A percentile compares a stretch with the other conserved stretches of the same genome.
Conservation (phyloP, 2,329 filamentous ascomycete species). For the Pseudomassariella vexata region DNA sequence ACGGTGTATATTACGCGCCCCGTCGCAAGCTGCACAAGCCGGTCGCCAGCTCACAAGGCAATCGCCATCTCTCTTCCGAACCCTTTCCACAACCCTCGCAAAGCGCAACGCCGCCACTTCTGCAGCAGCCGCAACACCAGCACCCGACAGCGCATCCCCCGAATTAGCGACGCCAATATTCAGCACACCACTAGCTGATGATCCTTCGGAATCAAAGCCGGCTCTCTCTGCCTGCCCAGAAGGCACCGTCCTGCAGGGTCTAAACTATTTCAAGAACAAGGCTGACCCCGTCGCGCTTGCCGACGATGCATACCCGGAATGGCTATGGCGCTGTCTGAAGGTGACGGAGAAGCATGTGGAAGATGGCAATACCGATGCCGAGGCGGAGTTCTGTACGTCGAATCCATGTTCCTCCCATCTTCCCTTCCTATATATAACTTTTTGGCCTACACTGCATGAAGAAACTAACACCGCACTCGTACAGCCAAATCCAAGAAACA, state of each 20-base stretch:
- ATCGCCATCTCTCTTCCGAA: conserved; percentile 3
- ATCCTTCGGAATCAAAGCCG: conserved; percentile 11
- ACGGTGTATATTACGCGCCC: conserved; percentile 44
- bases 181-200: conserved; percentile 20
- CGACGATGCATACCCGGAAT: conserved; percentile 72
- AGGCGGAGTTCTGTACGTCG: conserved; percentile 74
- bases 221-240: conserved; percentile 50
- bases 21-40: conserved; percentile 23
- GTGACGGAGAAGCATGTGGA: conserved; percentile 48
- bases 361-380: conserved; percentile 47
- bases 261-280: conserved; percentile 73
- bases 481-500: conserved; percentile 81
- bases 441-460: not conserved
- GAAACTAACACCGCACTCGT: not conserved
- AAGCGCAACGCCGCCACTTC: conserved; percentile 8
- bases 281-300: conserved; percentile 67
- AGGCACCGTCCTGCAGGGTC: conserved; percentile 64
- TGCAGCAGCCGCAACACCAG: conserved; percentile 13
- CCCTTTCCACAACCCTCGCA: conserved; percentile 9
- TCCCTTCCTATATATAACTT: not conserved
- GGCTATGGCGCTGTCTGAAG: conserved; percentile 72
- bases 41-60: not conserved
- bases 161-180: conserved; percentile 12
- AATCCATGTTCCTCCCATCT: not conserved
- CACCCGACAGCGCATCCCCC: conserved; percentile 20